Base-by-base conservation (phyloP, 2,329 filamentous ascomycete genomes). In the Fusarium continuum region DNA sequence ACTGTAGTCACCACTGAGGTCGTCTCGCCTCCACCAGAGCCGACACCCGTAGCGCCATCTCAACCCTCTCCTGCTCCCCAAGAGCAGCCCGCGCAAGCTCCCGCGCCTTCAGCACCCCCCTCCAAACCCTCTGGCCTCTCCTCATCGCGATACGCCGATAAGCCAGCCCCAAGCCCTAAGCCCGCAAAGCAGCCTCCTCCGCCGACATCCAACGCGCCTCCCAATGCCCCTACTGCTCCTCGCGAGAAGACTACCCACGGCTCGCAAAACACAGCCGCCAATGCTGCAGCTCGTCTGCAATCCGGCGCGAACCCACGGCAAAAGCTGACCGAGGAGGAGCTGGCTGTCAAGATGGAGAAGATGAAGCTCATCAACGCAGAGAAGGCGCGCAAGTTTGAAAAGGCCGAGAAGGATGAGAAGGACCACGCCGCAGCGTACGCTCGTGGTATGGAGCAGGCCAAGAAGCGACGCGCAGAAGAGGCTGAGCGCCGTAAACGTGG, bases 301-400 rank as follows among this genome's bases (percentile, higher is more conserved):
- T 86, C 84, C 2, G 85, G 85, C 55, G 82, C 80, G 11, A 87
- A 86, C 74, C 85, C 85, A 20, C 83, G 85, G 10, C 82, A 82
- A 20, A 88, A 88, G 74, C 80, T 87, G 23, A 87, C 85, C 0
- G 85, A 88, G 0, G 75, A 77, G 1, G 83, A 89, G 73, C 80
- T 88, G 5, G 78, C 83, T 0, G 81, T 77, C 57, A 87, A 86
- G 71, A 85, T 88, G 82, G 83, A 83, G 66, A 77, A 83, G 71
- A 87, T 87, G 82, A 85, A 85, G 53, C 78, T 88, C 8, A 72
- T 85, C 1, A 79, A 81, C 0, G 84, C 82, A 0, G 85, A 88
- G 71, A 85, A 85, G 75, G 80, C 82, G 66, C 82, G 83, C 65
- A 84, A 83, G 58, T 86, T 85, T 65, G 83, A 87, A 67, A 81